phyloP scores from a whole-genome alignment of 1,284 basidiomycete species.

The Moniliophthora roreri region DNA sequence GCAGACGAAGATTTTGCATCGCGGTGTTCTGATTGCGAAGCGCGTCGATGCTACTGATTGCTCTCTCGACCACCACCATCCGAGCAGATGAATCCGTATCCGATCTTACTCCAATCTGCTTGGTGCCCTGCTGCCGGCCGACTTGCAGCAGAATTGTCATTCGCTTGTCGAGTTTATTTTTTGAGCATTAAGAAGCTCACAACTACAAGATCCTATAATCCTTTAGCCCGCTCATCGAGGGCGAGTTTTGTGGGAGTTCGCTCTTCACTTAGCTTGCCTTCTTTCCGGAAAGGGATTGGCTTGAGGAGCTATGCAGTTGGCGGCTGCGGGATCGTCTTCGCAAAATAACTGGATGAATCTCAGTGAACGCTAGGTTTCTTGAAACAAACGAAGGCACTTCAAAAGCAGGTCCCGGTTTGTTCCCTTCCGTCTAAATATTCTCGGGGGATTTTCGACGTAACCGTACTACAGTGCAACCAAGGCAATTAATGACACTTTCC shows the following conservation, averaged over 20 bases:
- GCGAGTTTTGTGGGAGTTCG: conserved; percentile 28
- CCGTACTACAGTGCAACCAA: conserved; percentile 26
- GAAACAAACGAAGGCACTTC: conserved; percentile 26
- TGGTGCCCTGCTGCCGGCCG: conserved; percentile 13
- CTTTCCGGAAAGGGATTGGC: conserved; percentile 20
- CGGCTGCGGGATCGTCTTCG: conserved; percentile 28
- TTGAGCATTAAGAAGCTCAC: conserved; percentile 41
- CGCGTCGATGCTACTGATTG: too few species aligned
- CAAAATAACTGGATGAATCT: conserved; percentile 32
- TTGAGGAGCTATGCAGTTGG: conserved; percentile 38
- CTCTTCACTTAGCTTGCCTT: conserved; percentile 1
- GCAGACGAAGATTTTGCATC: too few species aligned
- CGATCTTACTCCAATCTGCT: too few species aligned
- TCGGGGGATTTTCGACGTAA: conserved; percentile 34
- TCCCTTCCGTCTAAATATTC: conserved; percentile 41
- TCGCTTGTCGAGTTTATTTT: conserved; percentile 25
- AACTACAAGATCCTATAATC: conserved; percentile 36
- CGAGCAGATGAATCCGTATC: too few species aligned
- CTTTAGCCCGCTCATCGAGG: conserved; percentile 31
- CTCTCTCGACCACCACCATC: too few species aligned
- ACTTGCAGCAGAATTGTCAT: conserved; percentile 21
- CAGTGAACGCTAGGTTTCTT: background rate
- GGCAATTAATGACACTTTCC: background rate
- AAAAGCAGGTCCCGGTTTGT: conserved; percentile 31
- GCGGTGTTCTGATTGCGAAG: too few species aligned